These are phyloP conservation scores for Claviceps cyperi DNA, from an alignment of 2,329 filamentous ascomycete genomes.

Conservation along the genomic window DNA sequence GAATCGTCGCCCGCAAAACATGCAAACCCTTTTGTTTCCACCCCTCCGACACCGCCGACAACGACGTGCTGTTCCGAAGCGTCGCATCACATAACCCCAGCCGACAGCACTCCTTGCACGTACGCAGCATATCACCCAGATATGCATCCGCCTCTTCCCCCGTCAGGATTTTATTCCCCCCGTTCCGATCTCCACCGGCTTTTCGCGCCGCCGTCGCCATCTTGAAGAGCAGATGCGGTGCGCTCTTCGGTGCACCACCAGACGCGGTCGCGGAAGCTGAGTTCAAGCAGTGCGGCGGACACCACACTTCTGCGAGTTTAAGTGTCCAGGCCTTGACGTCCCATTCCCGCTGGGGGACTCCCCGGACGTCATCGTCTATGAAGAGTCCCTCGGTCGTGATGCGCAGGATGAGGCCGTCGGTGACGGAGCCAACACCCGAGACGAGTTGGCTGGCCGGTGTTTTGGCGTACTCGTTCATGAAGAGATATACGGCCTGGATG, in stretches of 20 bases:
- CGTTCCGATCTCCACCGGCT: slow-evolving; percentile 27
- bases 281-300: slow-evolving; percentile 47
- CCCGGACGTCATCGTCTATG: slow-evolving; percentile 88
- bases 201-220: slow-evolving; percentile 32
- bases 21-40: slow-evolving; percentile 43
- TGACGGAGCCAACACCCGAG: slow-evolving; percentile 70
- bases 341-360: slow-evolving; percentile 92
- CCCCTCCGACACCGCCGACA: slow-evolving; percentile 31
- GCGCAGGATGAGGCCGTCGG: slow-evolving; percentile 79
- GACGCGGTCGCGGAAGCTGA: slow-evolving; percentile 21
- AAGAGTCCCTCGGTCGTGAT: slow-evolving; percentile 92
- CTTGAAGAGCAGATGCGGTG: slow-evolving; percentile 32
- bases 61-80: slow-evolving; percentile 26
- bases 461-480: slow-evolving; percentile 76
- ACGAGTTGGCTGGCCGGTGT: slow-evolving; percentile 86
- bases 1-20: slow-evolving; percentile 46
- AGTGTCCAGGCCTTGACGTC: slow-evolving; percentile 97
- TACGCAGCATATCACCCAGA: slow-evolving; percentile 44
- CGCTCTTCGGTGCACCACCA: slow-evolving; percentile 20
- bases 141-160: slow-evolving; percentile 55
- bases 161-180: slow-evolving; percentile 33
- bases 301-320: slow-evolving; percentile 83
- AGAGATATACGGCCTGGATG: slow-evolving; percentile 83
- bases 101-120: slow-evolving; percentile 51
- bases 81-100: slow-evolving; percentile 33